Base-by-base conservation (phyloP, 148 eudicot species). In the Nyssa sinensis region DNA sequence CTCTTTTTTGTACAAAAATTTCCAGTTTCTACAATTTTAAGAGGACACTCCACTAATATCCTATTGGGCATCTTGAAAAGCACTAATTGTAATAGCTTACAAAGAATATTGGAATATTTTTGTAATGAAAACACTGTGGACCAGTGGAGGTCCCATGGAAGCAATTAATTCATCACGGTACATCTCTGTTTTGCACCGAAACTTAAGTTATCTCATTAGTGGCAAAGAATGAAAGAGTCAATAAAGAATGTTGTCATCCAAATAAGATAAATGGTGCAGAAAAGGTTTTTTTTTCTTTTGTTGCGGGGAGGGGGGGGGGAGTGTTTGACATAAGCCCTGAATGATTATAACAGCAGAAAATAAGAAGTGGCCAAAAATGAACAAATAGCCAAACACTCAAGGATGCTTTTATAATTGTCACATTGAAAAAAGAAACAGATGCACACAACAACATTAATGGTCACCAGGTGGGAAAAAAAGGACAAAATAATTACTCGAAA, bases 401-500 rank as follows among this genome's bases (percentile, higher is more conserved):
- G 30, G 73, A 55, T 70, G 37, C 66, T 62, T 13, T 13, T 19
- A 44, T n/a, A n/a, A n/a, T n/a, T n/a, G n/a, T n/a, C n/a, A n/a
- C n/a, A n/a, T n/a, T n/a, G n/a, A 19, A 0, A 13, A 44, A 44
- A 39, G 44, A 2, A 12, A 6, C 44, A 6, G 1, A 39, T 1
- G 9, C 44, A 39, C 44, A 39, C 44, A 6, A 39, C 7, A 12
- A 39, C 11, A 39, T 39, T 39, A 39, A 39, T 3, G 44, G 6
- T 12, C 44, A 39, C 8, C 7, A 2, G 8, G 5, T 37, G 25
- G 7, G 59, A 55, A 49, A 55, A 7, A 24, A n/a, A 70, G 41
- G 17, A 62, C 35, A 14, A 41, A 37, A 34, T 23, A 28, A 21
- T 13, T 72, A 66, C 64, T 58, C 5, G 17, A 24, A 21, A 61